phyloP scores from a whole-genome alignment of 306 rosid genomes.

The Benincasa hispida region DNA sequence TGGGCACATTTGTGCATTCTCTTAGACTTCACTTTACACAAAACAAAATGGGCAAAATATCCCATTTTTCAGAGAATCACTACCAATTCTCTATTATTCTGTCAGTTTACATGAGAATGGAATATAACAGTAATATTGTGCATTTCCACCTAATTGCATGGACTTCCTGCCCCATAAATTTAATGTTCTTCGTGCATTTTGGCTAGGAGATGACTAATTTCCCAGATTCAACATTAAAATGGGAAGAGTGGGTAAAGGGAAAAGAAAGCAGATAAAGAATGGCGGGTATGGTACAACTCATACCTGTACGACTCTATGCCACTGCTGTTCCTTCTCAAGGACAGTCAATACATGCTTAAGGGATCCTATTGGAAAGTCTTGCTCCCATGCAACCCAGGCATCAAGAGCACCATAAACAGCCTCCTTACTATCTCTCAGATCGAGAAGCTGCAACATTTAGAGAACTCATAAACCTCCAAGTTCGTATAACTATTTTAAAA shows the following conservation, averaged over 20 bases:
- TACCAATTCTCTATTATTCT: not conserved
- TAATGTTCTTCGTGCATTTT: not conserved
- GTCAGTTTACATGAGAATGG: not conserved
- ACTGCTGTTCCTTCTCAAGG: constrained; percentile 79
- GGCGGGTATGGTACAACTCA: not conserved
- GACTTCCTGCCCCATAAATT: not conserved
- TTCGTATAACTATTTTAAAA: not conserved
- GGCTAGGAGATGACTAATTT: not conserved
- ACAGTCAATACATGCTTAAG: constrained; percentile 35
- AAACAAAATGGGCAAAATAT: no score
- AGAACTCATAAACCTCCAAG: not conserved
- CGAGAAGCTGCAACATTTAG: constrained; percentile 45
- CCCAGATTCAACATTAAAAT: not conserved
- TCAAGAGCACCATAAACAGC: constrained; percentile 78
- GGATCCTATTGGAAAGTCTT: constrained; percentile 55
- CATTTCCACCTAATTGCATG: not conserved
- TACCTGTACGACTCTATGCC: constrained; percentile 89
- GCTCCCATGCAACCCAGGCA: constrained; percentile 95
- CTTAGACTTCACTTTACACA: not conserved
- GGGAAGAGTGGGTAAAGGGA: not conserved
- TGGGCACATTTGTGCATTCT: not conserved
- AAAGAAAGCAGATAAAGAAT: not conserved
- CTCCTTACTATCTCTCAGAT: constrained; percentile 65
- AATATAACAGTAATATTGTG: not conserved
- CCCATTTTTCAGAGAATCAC: not conserved